Evolutionary conservation across 768 basidiomycete species (phyloP).

Genomic region (Galerina sulciceps): DNA sequence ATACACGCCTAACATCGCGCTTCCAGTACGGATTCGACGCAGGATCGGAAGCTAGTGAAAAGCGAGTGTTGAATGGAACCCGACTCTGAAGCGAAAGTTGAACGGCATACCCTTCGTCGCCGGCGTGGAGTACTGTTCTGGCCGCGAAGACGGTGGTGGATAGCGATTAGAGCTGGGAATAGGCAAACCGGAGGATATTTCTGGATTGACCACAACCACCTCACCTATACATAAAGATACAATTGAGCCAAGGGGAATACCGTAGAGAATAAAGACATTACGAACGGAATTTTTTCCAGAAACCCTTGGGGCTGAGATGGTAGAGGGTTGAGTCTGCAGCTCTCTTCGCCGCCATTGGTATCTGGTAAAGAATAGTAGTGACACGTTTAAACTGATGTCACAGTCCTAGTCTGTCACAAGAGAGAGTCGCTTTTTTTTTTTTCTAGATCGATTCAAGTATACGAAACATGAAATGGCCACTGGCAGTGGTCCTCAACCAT

Average conservation of each 20-base stretch:
- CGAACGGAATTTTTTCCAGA: conserved; percentile 97
- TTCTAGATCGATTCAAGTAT: too few species aligned
- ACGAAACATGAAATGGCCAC: too few species aligned
- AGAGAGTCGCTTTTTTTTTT: not conserved
- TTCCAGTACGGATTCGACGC: conserved; percentile 96
- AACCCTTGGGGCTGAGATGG: conserved; percentile 86
- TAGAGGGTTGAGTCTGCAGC: conserved; percentile 89
- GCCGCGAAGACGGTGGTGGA: conserved; percentile 87
- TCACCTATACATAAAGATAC: conserved; percentile 59
- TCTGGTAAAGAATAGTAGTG: conserved; percentile 16
- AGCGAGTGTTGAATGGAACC: not conserved
- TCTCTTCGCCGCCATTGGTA: conserved; percentile 73
- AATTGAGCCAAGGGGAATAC: conserved; percentile 4
- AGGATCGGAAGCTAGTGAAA: conserved; percentile 72
- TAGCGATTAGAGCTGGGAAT: conserved; percentile 73
- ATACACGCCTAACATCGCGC: conserved; percentile 89
- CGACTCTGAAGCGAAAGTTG: not conserved
- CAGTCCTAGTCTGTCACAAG: not conserved
- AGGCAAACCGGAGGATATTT: conserved; percentile 90
- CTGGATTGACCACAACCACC: conserved; percentile 81
- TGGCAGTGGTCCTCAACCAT: too few species aligned
- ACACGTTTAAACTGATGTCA: not conserved
- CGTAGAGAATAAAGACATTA: conserved; percentile 12
- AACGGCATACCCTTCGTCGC: conserved; percentile 77
- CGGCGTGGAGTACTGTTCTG: conserved; percentile 85